Conservation (phyloP, 805 yeast genomes). For the Barnettozyma vustinii region DNA sequence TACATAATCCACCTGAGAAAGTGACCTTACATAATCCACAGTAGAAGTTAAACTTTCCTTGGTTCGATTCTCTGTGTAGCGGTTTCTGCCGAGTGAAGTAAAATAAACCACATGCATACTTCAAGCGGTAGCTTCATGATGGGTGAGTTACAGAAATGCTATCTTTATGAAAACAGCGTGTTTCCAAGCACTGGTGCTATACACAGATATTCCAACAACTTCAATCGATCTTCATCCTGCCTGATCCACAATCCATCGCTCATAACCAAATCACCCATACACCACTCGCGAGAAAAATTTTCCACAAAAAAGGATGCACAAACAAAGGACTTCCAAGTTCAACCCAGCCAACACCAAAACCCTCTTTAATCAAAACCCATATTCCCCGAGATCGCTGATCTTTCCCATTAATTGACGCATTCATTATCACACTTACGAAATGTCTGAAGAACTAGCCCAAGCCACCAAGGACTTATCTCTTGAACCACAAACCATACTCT, state of each 20-base stretch:
- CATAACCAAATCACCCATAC: neutral
- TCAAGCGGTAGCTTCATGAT: no score
- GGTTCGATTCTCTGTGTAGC: no score
- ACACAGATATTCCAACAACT: no score
- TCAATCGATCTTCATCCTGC: no score
- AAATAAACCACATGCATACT: no score
- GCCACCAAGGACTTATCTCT: constrained; percentile 24
- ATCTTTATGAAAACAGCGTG: no score
- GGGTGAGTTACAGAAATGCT: no score
- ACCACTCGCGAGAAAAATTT: neutral
- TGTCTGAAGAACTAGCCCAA: constrained; percentile 26
- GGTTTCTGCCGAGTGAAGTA: no score
- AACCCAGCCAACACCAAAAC: neutral
- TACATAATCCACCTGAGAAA: no score
- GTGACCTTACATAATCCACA: no score
- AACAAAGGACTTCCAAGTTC: neutral
- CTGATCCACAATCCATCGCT: neutral
- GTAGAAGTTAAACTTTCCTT: no score
- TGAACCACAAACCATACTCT: constrained; percentile 14
- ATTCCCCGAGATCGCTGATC: neutral
- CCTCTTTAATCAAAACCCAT: neutral
- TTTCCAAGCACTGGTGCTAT: no score
- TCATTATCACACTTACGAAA: constrained; percentile 2
- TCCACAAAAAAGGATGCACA: neutral
- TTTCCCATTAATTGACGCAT: neutral